Base-by-base conservation (phyloP, 352 stramenopile species). In the Pythium biforme region DNA sequence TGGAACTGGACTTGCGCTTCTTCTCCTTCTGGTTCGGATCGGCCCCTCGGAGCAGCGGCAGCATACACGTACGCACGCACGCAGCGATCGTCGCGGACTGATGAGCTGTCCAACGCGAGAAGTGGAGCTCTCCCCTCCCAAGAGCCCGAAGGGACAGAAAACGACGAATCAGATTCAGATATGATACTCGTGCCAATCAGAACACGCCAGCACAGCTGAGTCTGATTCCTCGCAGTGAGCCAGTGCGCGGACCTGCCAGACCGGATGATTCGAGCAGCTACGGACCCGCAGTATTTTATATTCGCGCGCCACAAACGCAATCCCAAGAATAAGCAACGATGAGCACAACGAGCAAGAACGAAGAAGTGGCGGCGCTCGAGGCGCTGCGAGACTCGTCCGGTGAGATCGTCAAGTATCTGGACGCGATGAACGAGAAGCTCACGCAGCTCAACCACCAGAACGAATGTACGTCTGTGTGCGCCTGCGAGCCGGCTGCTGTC, bases 1-100 rank as follows among this genome's bases (percentile, higher is more conserved):
- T 61, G 29, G 76, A 83, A 59, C 83, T 92, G 48, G 86, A 77
- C 79, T 92, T 92, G 63, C 83, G 83, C 75, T 92, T 92, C 79
- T 92, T 92, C 72, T 14, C 81, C 37, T 61, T 82, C 43, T 61
- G 43, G 27, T 61, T 33, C 20, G 46, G 46, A 23, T 69, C 52
- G n/a, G 46, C 68, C 63, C 75, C 72, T 19, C 75, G 59, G 53
- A 74, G 80, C 64, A 70, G 62, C 62, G 68, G 62, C 70, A 75
- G 75, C 75, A 81, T 75, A 57, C 69, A 77, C 72, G 41, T 41
- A 20, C 40, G 19, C 10, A 29, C 37, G 40, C n/a, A n/a, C n/a
- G n/a, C n/a, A n/a, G 34, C 17, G 19, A 25, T 20, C 26, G 23
- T 22, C 33, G 34, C 29, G 39, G 37, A 23, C 39, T 23, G 34